Conservation (phyloP, 306 rosid genomes). For the Coriaria nepalensis region DNA sequence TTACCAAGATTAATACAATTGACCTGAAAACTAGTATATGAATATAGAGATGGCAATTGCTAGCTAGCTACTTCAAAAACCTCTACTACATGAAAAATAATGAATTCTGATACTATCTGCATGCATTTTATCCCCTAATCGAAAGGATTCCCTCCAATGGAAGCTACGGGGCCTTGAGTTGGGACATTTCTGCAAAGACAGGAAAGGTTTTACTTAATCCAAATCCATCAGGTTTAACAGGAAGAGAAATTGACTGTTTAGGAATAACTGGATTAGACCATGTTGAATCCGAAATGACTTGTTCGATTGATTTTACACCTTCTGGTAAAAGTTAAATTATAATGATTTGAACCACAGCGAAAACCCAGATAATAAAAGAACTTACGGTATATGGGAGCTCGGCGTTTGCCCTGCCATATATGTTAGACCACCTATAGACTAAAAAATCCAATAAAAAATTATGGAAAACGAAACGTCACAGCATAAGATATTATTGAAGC, state of each 20-base stretch:
- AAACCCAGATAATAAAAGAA: neutral
- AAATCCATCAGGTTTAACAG: neutral
- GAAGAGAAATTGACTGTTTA: neutral
- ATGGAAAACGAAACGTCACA: neutral
- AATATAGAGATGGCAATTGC: too few relatives aligned
- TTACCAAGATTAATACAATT: too few relatives aligned
- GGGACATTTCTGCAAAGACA: constrained; percentile 41
- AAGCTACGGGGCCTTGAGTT: constrained; percentile 46
- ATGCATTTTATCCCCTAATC: constrained; percentile 26
- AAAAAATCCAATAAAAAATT: neutral
- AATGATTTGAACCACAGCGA: too few relatives aligned
- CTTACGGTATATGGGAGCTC: constrained; percentile 59
- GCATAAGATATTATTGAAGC: neutral
- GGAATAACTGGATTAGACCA: constrained; percentile 1
- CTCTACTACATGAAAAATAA: too few relatives aligned
- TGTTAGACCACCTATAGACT: constrained; percentile 49
- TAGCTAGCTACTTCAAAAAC: too few relatives aligned
- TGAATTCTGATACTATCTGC: too few relatives aligned
- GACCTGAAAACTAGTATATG: too few relatives aligned
- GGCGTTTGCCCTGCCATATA: constrained; percentile 49
- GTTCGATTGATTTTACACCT: too few relatives aligned
- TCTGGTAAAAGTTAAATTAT: too few relatives aligned
- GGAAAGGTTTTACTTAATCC: neutral
- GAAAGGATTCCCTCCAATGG: constrained; percentile 80
- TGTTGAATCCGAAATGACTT: neutral